Conservation (phyloP, 2,329 filamentous ascomycete species). For the Lachnellula willkommii region DNA sequence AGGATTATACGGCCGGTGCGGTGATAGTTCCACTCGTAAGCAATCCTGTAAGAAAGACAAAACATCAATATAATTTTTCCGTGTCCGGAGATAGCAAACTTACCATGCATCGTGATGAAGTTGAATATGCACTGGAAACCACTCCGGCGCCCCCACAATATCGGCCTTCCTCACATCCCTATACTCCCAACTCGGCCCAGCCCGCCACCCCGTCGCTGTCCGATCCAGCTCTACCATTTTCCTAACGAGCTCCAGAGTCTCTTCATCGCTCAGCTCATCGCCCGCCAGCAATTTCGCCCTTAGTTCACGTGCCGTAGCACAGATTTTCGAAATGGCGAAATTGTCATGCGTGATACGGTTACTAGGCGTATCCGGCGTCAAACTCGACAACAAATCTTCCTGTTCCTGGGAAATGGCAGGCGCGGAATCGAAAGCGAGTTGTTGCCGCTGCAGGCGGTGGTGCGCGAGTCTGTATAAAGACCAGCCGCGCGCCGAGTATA, state of each 20-base stretch:
- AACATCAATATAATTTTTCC: not conserved
- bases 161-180: not conserved
- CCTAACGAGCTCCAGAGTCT: not conserved
- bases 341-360: not conserved
- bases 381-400: not conserved
- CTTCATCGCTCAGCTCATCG: not conserved
- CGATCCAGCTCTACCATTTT: not conserved
- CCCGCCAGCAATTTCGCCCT: not conserved
- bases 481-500: not conserved
- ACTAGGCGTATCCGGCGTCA: not conserved
- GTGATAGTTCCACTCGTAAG: constrained; percentile 40
- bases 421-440: not conserved
- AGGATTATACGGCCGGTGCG: constrained; percentile 36
- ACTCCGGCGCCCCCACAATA: not conserved
- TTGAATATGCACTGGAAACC: not conserved
- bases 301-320: not conserved
- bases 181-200: not conserved
- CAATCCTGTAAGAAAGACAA: constrained; percentile 26
- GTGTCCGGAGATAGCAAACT: no score
- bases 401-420: not conserved
- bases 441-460: constrained; percentile 1
- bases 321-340: constrained; percentile 1
- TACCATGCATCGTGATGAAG: not conserved
- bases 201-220: not conserved
- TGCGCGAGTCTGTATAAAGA: not conserved